A percentile compares a stretch with the other conserved stretches of the same genome.
Evolutionary conservation across 169 alveolate genomes (phyloP).

Genomic region (Besnoitia besnoiti): DNA sequence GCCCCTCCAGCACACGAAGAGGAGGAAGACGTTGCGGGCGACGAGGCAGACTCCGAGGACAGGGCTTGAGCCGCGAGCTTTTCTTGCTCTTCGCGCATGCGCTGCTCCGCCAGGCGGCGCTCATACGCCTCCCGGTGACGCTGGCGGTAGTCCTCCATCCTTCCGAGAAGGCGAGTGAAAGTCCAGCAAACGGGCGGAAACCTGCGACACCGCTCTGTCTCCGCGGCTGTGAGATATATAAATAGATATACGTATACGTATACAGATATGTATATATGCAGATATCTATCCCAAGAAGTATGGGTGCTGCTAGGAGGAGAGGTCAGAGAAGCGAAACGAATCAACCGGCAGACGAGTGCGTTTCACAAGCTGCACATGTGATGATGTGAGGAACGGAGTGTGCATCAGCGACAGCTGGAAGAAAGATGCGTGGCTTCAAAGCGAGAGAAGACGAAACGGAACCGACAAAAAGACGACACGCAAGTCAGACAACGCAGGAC

Average conservation of each 20-base stretch:
- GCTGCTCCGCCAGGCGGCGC: conserved; percentile 12
- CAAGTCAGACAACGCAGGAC: too few species aligned
- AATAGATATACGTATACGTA: not conserved
- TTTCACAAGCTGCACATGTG: too few species aligned
- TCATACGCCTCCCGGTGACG: conserved; percentile 30
- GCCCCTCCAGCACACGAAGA: not conserved
- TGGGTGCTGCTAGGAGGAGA: too few species aligned
- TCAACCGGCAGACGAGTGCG: too few species aligned
- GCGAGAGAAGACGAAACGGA: too few species aligned
- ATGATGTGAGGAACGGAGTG: too few species aligned
- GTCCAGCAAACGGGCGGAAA: not conserved
- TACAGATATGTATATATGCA: not conserved
- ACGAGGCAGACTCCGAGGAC: not conserved
- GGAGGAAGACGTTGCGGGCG: not conserved
- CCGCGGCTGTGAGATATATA: not conserved
- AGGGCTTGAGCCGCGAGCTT: not conserved
- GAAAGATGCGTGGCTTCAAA: too few species aligned
- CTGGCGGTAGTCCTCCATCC: conserved; percentile 21
- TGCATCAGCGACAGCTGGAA: too few species aligned
- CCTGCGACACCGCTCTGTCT: not conserved
- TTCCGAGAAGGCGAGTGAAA: not conserved
- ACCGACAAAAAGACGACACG: too few species aligned
- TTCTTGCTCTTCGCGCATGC: not conserved
- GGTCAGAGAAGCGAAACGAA: too few species aligned
- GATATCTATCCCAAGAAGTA: too few species aligned